Evolutionary conservation across 441 rosid species (phyloP), one percentile per base, ranked within the genome.

Genomic region (Populus hybrid): DNA sequence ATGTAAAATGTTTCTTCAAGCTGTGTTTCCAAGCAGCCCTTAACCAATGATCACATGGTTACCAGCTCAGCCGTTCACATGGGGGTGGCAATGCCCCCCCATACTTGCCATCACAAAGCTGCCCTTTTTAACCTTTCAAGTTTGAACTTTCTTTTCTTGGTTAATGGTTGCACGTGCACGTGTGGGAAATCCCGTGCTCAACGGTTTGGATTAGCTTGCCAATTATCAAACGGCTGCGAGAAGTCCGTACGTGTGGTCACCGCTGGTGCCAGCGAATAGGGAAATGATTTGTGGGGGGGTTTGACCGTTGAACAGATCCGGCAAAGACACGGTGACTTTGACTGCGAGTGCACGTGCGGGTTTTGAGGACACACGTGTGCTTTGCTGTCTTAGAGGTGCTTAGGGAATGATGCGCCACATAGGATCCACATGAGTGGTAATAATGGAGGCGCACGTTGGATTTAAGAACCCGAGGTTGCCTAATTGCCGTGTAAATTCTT

Each of bases 1-100:
- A 0, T 9, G 0, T 9, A 0, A 38, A 38, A 38, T 10, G 12
- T 38, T 38, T 38, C 1, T 38, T 38, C 0, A 3, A 11, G 0
- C 46, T 38, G 46, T 12, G 3, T 38, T 38, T 38, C 46, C 46
- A 9, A 83, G 42, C 0, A 38, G 46, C 46, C 77, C 57, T 71
- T 75, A 79, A 76, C 85, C 80, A 84, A 78, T 82, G 81, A 86
- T 85, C 92, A 82, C 90, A 83, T 89, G 89, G 80, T 74, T 71
- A 84, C 94, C 94, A 90, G 88, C 89, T 91, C 89, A 86, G 81
- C 84, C 71, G 75, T 75, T 86, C 91, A 90, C 93, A 83, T 89
- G 93, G 74, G 66, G 64, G 71, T 46, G 80, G 72, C 75, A 74
- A 65, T 79, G 80, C 85, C 86, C 42, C 68, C 68, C 73, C 36